Evolutionary conservation across 2,329 filamentous ascomycete species (phyloP).

Genomic region (Stromatinia cepivora): DNA sequence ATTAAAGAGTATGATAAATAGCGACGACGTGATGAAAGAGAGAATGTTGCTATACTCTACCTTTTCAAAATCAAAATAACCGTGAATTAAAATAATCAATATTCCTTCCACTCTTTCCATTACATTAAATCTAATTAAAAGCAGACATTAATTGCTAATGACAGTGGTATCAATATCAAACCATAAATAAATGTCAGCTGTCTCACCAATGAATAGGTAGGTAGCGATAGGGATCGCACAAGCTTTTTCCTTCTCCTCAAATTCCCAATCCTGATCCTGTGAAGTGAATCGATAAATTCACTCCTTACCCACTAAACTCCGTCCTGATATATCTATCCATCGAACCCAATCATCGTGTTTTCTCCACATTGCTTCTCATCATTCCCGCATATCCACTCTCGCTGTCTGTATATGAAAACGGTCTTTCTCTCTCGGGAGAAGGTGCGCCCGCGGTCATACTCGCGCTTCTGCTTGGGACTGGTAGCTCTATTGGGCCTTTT

Average conservation of each 20-base stretch:
- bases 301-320: background rate
- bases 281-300: background rate
- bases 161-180: conserved; percentile 15
- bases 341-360: background rate
- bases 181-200: background rate
- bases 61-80: too few relatives aligned
- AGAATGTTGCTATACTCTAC: background rate
- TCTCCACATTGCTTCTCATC: conserved; percentile 9
- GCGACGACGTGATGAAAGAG: too few relatives aligned
- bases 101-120: background rate
- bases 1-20: background rate
- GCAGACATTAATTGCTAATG: background rate
- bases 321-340: background rate
- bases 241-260: background rate
- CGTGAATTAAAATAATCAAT: background rate
- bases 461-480: conserved; percentile 16
- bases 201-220: background rate
- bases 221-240: background rate
- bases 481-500: conserved; percentile 14
- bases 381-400: conserved; percentile 23
- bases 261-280: background rate
- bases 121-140: background rate
- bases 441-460: conserved; percentile 17
- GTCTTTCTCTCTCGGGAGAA: conserved; percentile 13
- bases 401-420: conserved; percentile 22